phyloP scores from a whole-genome alignment of 345 rosid genomes.

The Salix purpurea region DNA sequence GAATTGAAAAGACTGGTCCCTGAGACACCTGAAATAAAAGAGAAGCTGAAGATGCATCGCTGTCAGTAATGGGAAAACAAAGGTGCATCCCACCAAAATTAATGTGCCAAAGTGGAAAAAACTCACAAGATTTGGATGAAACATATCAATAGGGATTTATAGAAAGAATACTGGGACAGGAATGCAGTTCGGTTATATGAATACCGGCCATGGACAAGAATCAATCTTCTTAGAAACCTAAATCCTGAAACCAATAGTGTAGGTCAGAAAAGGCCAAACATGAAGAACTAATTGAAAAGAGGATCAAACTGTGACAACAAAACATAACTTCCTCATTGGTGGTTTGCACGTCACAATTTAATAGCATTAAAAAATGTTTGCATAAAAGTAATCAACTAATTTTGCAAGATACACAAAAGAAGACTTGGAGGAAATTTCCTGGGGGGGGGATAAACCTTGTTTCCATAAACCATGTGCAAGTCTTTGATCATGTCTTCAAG shows the following conservation, averaged over 20 bases:
- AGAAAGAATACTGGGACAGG: slow-evolving; percentile 93
- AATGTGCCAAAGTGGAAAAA: not conserved
- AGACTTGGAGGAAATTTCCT: not conserved
- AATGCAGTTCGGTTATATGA: slow-evolving; percentile 97
- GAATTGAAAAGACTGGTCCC: slow-evolving; percentile 98
- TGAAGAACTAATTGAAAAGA: not conserved
- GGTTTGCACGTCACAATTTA: not conserved
- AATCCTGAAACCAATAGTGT: slow-evolving; percentile 60
- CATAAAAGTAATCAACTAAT: not conserved
- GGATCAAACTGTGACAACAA: not conserved
- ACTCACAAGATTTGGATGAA: slow-evolving; percentile 99
- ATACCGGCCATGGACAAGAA: slow-evolving; percentile 94
- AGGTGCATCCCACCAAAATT: not conserved
- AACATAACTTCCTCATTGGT: not conserved
- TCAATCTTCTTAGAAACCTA: slow-evolving; percentile 83
- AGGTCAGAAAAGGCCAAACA: not conserved
- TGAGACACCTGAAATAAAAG: slow-evolving; percentile 97
- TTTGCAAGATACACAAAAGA: not conserved
- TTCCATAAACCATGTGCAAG: not conserved
- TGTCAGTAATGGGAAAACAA: slow-evolving; percentile 37
- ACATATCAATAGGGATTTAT: slow-evolving; percentile 83
- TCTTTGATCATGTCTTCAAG: not conserved
- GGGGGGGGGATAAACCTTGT: not conserved
- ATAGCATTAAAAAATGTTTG: not conserved
- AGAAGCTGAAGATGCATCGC: slow-evolving; percentile 58